Percentiles rank a stretch among this genome's conserved stretches.
These are phyloP conservation scores for Parathielavia hyrcaniae DNA, from an alignment of 495 filamentous ascomycete genomes.

Conservation along the genomic window DNA sequence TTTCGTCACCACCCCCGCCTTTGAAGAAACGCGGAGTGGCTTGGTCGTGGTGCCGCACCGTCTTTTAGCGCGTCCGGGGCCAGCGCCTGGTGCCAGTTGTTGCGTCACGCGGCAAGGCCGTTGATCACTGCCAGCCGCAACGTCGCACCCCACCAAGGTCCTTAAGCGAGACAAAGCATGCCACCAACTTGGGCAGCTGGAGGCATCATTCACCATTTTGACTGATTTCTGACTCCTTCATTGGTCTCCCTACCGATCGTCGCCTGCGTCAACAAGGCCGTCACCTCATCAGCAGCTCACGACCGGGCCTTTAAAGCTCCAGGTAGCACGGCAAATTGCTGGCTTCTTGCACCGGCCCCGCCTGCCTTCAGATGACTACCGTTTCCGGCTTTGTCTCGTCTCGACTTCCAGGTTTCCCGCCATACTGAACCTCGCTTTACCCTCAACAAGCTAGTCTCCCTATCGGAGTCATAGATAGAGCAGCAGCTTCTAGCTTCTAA, in stretches of 20 bases:
- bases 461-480: constrained; percentile 11
- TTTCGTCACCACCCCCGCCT: too few species aligned
- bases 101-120: constrained; percentile 11
- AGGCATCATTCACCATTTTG: background rate
- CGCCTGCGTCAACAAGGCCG: background rate
- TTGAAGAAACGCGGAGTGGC: too few species aligned
- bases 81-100: constrained; percentile 1
- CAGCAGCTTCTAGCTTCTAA: background rate
- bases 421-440: background rate
- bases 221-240: background rate
- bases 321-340: background rate
- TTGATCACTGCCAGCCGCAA: background rate
- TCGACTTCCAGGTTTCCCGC: background rate
- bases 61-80: background rate
- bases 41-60: too few species aligned
- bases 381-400: background rate
- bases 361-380: background rate
- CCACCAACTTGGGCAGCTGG: background rate
- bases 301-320: background rate
- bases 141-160: constrained; percentile 6
- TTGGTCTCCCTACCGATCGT: background rate
- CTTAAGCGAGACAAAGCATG: constrained; percentile 5
- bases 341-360: background rate
- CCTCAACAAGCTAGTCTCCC: background rate
- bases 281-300: constrained; percentile 5